phyloP scores from a whole-genome alignment of 768 basidiomycete species.

The Hemileccinum rubropunctum region DNA sequence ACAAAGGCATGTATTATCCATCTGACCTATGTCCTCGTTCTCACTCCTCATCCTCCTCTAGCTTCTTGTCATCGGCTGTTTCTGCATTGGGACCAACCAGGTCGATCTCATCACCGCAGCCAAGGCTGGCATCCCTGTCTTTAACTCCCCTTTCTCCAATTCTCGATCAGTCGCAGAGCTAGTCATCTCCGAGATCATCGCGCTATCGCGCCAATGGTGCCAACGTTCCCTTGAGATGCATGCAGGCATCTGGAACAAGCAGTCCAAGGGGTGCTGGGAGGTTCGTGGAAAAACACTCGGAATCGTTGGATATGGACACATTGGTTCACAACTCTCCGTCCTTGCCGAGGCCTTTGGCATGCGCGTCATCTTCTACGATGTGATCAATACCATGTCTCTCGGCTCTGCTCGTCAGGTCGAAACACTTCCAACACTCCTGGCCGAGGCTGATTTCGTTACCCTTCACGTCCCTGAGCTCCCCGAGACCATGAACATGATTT shows the following conservation, averaged over 20 bases:
- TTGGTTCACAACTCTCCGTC: constrained; percentile 95
- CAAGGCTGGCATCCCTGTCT: constrained; percentile 90
- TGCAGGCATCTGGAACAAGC: constrained; percentile 95
- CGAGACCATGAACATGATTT: constrained; percentile 95
- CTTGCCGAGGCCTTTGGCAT: constrained; percentile 96
- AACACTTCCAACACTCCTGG: constrained; percentile 67
- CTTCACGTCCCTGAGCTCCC: constrained; percentile 96
- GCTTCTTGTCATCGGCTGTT: constrained; percentile 96
- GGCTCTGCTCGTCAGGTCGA: constrained; percentile 92
- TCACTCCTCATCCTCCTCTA: constrained; percentile 31
- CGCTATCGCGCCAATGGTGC: constrained; percentile 89
- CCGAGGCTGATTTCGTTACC: constrained; percentile 87
- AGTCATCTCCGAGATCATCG: constrained; percentile 91
- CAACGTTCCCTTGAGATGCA: constrained; percentile 88
- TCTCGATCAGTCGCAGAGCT: constrained; percentile 99
- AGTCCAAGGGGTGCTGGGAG: constrained; percentile 98
- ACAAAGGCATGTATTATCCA: constrained; percentile 56
- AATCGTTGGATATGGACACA: constrained; percentile 98
- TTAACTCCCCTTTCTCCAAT: constrained; percentile 99
- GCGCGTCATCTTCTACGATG: constrained; percentile 92
- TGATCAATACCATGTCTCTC: constrained; percentile 96
- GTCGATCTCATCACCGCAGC: constrained; percentile 86
- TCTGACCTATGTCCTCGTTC: background rate
- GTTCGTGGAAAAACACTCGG: constrained; percentile 96
- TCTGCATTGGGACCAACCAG: constrained; percentile 99